Evolutionary conservation across 2,329 filamentous ascomycete genomes (phyloP).

Genomic region (Penicillium sp.): DNA sequence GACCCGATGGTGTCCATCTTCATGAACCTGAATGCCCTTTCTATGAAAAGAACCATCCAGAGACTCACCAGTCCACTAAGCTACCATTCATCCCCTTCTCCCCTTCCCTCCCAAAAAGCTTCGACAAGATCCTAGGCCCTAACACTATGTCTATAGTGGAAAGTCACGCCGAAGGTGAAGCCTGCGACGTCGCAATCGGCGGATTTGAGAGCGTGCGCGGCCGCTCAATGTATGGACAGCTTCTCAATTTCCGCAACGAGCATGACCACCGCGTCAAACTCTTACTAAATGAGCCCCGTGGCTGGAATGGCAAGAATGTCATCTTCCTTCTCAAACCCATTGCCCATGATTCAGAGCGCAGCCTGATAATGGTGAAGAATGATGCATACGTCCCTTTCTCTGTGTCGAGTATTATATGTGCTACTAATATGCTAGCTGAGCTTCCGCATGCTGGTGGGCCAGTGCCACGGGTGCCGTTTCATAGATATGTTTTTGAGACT

Average conservation of each 20-base stretch:
- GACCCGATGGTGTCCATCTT: neutral
- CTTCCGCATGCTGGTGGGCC: neutral
- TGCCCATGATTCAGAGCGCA: neutral
- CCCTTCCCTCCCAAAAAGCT: neutral
- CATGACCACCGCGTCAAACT: neutral
- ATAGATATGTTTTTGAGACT: conserved; percentile 1
- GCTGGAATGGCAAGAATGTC: neutral
- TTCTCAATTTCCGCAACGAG: neutral
- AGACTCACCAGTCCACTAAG: neutral
- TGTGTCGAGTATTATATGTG: neutral
- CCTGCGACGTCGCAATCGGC: conserved; percentile 4
- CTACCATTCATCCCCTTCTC: neutral
- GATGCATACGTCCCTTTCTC: conserved; percentile 4
- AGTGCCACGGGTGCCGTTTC: neutral
- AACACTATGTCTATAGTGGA: neutral
- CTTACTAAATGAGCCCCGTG: conserved; percentile 3
- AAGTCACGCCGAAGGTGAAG: conserved; percentile 2
- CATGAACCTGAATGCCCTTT: neutral
- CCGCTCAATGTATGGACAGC: neutral
- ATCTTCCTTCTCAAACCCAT: conserved; percentile 1
- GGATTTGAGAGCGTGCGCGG: neutral
- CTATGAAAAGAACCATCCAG: neutral
- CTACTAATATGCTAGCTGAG: neutral
- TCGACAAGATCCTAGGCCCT: neutral
- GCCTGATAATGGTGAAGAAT: conserved; percentile 1